Evolutionary conservation across 106 monocot species (phyloP), one percentile per base, ranked within the genome.

Genomic region (Dendrobium nobile): DNA sequence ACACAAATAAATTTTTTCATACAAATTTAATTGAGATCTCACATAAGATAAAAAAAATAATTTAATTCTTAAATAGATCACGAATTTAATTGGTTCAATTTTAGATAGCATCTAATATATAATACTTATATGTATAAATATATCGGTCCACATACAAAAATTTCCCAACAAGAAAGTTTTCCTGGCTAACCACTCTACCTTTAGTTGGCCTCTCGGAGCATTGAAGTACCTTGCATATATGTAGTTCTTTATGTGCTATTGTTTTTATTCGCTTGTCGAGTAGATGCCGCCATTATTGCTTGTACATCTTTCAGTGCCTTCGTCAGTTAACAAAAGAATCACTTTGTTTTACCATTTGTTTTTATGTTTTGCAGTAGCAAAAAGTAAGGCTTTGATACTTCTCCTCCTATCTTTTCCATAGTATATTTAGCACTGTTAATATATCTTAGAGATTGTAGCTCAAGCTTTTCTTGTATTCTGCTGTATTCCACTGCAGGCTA

Each of bases 401-500:
- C 22, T 20, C 47, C 61, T n/a, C 7, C 20, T 22, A 61, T n/a
- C 31, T 68, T 68, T 31, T 2, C 10, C 13, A 68, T 68, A 27
- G 61, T 68, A 9, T 33, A 33, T 37, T 37, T 37, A 37, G 37
- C 37, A 3, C 3, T 37, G 37, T 0, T 37, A 37, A 70, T 61
- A 61, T 61, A 61, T 61, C 20, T n/a, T n/a, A 13, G 51, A 51
- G 15, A 51, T 51, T 51, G 2, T 15, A 13, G 51, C 51, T 51
- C 16, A 51, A 47, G 16, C 0, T 37, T 37, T 37, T 37, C 3
- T 37, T 37, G 37, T 37, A 37, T 37, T 22, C 19, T 22, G 3
- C 8, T 70, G 28, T 28, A 70, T 70, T 28, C 70, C 37, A 65
- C 47, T 84, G 79, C 81, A 92, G 95, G 85, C 85, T 19, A 90